Base-by-base conservation (phyloP, 768 basidiomycete genomes). In the Psilocybe azurescens region DNA sequence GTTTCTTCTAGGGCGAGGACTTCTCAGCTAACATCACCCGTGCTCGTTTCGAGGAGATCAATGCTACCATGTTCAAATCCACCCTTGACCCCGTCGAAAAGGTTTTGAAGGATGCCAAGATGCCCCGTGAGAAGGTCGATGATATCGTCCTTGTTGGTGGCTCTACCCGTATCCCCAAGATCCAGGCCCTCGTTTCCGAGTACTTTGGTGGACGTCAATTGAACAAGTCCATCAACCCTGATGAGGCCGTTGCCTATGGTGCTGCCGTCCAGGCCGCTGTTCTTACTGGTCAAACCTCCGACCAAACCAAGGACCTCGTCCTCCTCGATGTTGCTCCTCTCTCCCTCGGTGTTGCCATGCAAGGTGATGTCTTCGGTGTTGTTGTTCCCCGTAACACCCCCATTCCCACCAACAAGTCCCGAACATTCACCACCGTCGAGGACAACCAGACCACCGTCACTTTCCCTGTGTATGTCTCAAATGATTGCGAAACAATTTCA, bases 391-490 rank as follows among this genome's bases (percentile, higher is more conserved):
- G 97, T 71, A 99, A 99, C 86, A 99, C 97, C 67, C 95, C 97
- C 71, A 99, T 99, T 78, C 97, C 97, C 60, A 95, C 97, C 76
- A 99, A 96, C 89, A 99, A 99, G 83, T 96, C 95, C 41, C 87
- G 97, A 74, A 93, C 93, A 54, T 99, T 99, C 87, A 99, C 97
- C 69, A 99, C 97, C 58, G 97, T 99, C 66, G 97, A 99, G 87
- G 97, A 99, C 86, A 99, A 99, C 86, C 97, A 99, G 82, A 99
- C 97, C 64, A 97, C 94, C 64, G 97, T 99, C 81, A 98, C 97
- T 67, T 99, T 99, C 94, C 97, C 97, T 70, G 97, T 99, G 88
- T 90, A 81, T 73, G 87, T 73, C 44, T 65, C 38, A 51, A 10
- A 24, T 14, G 29, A 16, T 48, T 38, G 11, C 48, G 41, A 18